Conservation (phyloP, 1,284 basidiomycete genomes). For the Irpex lacteus region DNA sequence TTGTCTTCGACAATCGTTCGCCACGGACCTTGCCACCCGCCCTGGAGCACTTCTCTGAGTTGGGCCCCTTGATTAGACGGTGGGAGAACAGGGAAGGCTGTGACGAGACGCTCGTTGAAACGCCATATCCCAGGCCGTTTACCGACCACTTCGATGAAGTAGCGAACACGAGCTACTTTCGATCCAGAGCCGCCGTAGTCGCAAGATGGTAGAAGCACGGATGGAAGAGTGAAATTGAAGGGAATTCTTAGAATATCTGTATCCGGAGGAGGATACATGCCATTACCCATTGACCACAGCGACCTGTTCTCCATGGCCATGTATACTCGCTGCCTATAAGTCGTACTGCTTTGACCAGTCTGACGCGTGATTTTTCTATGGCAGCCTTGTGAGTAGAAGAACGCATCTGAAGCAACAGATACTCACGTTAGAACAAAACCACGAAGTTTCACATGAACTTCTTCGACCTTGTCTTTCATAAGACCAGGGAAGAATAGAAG, state of each 20-base stretch:
- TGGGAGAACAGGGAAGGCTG: slow-evolving; percentile 20
- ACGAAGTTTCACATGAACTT: slow-evolving; percentile 21
- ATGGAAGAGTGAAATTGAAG: slow-evolving; percentile 21
- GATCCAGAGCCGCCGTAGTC: background rate
- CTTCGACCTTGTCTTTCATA: slow-evolving; percentile 19
- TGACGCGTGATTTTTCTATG: background rate
- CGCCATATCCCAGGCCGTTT: slow-evolving; percentile 19
- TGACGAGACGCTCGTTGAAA: slow-evolving; percentile 7
- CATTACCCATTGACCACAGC: slow-evolving; percentile 21
- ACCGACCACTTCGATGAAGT: slow-evolving; percentile 21
- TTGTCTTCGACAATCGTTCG: slow-evolving; percentile 6
- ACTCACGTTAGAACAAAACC: slow-evolving; percentile 20
- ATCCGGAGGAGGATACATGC: slow-evolving; percentile 20
- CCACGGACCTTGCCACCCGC: slow-evolving; percentile 8
- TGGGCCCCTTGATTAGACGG: slow-evolving; percentile 11
- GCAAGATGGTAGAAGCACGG: slow-evolving; percentile 22
- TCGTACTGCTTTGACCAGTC: background rate
- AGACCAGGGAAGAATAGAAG: slow-evolving; percentile 18
- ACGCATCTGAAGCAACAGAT: background rate
- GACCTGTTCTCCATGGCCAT: slow-evolving; percentile 9
- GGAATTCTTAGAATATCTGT: slow-evolving; percentile 20
- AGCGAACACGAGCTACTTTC: slow-evolving; percentile 15
- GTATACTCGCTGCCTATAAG: background rate
- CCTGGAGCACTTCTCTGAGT: background rate
- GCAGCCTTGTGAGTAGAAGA: background rate